Conservation (phyloP, 495 filamentous ascomycete genomes). For the Tetracladium setigerum region DNA sequence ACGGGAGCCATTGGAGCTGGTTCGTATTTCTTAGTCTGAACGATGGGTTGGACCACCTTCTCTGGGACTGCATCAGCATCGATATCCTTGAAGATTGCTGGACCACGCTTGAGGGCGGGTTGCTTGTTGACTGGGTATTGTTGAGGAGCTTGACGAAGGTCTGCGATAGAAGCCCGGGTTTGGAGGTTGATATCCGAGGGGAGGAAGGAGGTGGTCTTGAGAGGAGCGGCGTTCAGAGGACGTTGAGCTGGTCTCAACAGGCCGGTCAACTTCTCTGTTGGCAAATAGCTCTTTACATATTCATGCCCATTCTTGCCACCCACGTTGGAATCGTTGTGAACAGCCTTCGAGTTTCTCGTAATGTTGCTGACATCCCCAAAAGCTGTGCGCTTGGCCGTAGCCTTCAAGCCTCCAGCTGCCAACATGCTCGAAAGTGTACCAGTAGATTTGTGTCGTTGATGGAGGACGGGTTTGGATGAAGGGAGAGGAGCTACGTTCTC, state of each 20-base stretch:
- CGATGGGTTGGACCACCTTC: slow-evolving; percentile 10
- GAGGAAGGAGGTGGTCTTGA: slow-evolving; percentile 5
- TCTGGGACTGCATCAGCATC: slow-evolving; percentile 37
- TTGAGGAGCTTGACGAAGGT: neutral
- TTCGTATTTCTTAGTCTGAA: slow-evolving; percentile 8
- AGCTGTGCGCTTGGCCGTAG: slow-evolving; percentile 62
- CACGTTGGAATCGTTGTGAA: slow-evolving; percentile 44
- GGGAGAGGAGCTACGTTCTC: slow-evolving; percentile 56
- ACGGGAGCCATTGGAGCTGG: slow-evolving; percentile 9
- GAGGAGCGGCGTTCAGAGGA: slow-evolving; percentile 41
- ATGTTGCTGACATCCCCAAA: slow-evolving; percentile 80
- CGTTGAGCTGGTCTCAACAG: slow-evolving; percentile 61
- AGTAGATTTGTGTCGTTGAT: slow-evolving; percentile 77
- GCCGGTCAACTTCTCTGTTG: slow-evolving; percentile 29
- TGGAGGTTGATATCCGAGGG: neutral
- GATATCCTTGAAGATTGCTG: slow-evolving; percentile 59
- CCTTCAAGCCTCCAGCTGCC: slow-evolving; percentile 51
- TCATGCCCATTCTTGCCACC: slow-evolving; percentile 33
- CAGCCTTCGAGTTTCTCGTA: slow-evolving; percentile 34
- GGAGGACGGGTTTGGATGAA: slow-evolving; percentile 49
- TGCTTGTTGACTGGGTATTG: slow-evolving; percentile 32
- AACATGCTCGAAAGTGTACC: slow-evolving; percentile 53
- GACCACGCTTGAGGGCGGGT: slow-evolving; percentile 49
- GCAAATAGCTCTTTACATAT: slow-evolving; percentile 14
- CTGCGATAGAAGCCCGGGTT: too few species aligned